Conservation (phyloP, 2,329 filamentous ascomycete species). For the Colletotrichum cuscutae region DNA sequence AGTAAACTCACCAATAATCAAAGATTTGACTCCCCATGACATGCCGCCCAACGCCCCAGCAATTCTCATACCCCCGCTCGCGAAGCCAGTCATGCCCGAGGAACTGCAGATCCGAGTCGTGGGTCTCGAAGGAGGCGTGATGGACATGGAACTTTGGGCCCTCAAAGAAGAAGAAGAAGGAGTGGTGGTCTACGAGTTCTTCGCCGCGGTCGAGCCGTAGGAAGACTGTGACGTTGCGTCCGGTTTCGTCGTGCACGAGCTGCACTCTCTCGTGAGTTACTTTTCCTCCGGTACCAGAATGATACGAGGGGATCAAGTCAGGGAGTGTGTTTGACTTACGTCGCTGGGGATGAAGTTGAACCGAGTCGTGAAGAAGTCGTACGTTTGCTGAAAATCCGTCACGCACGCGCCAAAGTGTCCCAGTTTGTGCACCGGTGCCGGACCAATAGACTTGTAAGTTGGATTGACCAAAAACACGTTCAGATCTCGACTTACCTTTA, state of each 20-base stretch:
- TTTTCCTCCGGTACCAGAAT: no score
- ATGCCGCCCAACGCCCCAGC: constrained; percentile 79
- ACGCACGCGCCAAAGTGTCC: constrained; percentile 66
- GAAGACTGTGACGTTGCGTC: constrained; percentile 56
- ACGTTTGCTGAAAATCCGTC: constrained; percentile 58
- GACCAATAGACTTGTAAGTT: constrained; percentile 52
- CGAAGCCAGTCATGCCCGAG: constrained; percentile 77
- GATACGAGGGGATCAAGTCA: no score
- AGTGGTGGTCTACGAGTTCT: constrained; percentile 61
- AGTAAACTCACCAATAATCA: constrained; percentile 42
- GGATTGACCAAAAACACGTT: no score
- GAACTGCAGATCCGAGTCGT: constrained; percentile 77
- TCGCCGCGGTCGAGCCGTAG: constrained; percentile 55
- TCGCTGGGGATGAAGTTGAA: constrained; percentile 65
- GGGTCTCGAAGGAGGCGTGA: constrained; percentile 76
- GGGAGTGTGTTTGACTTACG: constrained; percentile 40
- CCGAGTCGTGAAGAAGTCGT: constrained; percentile 59
- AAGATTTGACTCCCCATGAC: constrained; percentile 78
- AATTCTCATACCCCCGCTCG: constrained; percentile 69
- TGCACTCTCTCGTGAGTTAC: neutral
- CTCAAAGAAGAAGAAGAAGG: constrained; percentile 62
- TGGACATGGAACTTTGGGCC: constrained; percentile 66
- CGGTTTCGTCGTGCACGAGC: constrained; percentile 35
- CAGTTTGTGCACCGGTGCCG: constrained; percentile 61
- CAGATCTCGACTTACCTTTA: no score